phyloP scores from a whole-genome alignment of 192 early-diverging fungal genomes.

The Gaertneriomyces semiglobifer region DNA sequence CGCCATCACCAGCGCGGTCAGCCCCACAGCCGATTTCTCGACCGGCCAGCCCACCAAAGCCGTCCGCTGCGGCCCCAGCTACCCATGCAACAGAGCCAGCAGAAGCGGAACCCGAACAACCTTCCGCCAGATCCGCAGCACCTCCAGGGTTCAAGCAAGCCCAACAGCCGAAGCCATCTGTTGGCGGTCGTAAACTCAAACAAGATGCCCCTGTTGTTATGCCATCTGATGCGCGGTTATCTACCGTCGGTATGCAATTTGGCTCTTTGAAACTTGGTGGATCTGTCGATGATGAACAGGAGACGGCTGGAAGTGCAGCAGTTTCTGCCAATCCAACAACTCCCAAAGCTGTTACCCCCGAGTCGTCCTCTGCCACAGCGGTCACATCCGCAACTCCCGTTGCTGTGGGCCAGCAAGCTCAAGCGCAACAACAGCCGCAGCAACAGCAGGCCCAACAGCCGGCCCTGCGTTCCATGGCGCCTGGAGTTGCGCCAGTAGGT shows the following conservation, averaged over 20 bases:
- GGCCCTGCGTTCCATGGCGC: background rate
- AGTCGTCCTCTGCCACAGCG: background rate
- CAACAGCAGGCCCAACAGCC: slow-evolving; percentile 19
- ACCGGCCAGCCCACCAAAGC: slow-evolving; percentile 25
- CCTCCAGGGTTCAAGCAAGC: slow-evolving; percentile 38
- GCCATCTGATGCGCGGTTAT: slow-evolving; percentile 62
- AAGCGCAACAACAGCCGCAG: slow-evolving; percentile 10
- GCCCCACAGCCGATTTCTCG: slow-evolving; percentile 12
- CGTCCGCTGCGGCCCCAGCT: slow-evolving; percentile 4
- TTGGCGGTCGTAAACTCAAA: slow-evolving; percentile 64
- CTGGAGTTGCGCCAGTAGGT: slow-evolving; percentile 7
- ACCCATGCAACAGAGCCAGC: background rate
- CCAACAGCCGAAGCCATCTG: slow-evolving; percentile 30
- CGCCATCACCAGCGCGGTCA: background rate
- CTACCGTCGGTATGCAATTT: slow-evolving; percentile 73
- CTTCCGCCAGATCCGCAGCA: slow-evolving; percentile 7
- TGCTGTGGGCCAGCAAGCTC: background rate
- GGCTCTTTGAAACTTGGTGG: slow-evolving; percentile 69
- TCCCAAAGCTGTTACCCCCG: background rate
- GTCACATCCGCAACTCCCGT: background rate
- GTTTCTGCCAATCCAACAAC: background rate
- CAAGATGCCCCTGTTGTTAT: slow-evolving; percentile 90
- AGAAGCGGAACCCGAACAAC: background rate
- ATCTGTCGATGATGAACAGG: slow-evolving; percentile 31
- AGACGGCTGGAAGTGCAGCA: background rate